phyloP scores from a whole-genome alignment of 2,329 filamentous ascomycete genomes.

The Stagonosporopsis rhizophila region DNA sequence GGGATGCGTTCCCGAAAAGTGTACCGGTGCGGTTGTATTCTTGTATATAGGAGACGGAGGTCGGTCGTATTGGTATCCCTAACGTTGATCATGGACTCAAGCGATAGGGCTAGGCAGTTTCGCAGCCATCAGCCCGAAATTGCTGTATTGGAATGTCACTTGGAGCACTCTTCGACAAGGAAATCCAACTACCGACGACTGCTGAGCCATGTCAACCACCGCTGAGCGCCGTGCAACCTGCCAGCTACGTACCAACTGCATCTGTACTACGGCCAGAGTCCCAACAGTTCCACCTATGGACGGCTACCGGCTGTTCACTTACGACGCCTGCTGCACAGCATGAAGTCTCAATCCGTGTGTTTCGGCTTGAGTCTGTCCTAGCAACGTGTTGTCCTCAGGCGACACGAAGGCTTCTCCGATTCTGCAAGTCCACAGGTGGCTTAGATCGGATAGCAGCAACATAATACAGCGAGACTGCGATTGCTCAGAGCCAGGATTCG shows the following conservation, averaged over 20 bases:
- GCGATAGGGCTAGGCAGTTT: slow-evolving; percentile 13
- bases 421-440: slow-evolving; percentile 36
- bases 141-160: slow-evolving; percentile 23
- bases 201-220: slow-evolving; percentile 19
- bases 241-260: slow-evolving; percentile 23
- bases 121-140: slow-evolving; percentile 14
- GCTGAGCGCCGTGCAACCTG: slow-evolving; percentile 14
- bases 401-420: slow-evolving; percentile 25
- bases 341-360: slow-evolving; percentile 22
- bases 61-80: slow-evolving; percentile 6
- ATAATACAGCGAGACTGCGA: background rate
- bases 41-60: slow-evolving; percentile 2
- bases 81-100: slow-evolving; percentile 8
- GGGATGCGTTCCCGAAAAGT: slow-evolving; percentile 6
- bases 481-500: slow-evolving; percentile 1
- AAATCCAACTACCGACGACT: slow-evolving; percentile 19
- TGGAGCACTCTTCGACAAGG: background rate
- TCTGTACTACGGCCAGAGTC: slow-evolving; percentile 33
- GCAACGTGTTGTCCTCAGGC: slow-evolving; percentile 35
- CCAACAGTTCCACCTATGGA: slow-evolving; percentile 42
- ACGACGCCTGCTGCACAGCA: slow-evolving; percentile 31
- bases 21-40: background rate
- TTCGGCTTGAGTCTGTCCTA: slow-evolving; percentile 22
- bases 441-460: slow-evolving; percentile 27
- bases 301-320: slow-evolving; percentile 27